Conservation (phyloP, 1,284 basidiomycete genomes). For the Cutaneotrichosporon arboriforme region DNA sequence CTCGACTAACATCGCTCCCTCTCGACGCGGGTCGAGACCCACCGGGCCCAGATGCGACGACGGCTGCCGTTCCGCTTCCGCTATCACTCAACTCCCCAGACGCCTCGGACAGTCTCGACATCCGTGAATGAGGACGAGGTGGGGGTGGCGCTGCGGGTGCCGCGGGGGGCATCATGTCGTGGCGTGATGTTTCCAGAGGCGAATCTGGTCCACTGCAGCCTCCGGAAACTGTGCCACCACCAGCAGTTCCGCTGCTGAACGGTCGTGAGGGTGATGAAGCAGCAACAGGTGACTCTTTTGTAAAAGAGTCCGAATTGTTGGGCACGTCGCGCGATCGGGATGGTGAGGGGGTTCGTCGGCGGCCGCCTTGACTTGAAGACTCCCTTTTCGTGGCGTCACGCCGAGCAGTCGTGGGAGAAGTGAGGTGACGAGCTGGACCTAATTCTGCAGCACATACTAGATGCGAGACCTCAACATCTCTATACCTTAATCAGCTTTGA, state of each 20-base stretch:
- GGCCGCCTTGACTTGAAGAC: too few species aligned
- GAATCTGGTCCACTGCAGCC: too few species aligned
- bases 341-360: background rate
- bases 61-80: background rate
- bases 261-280: too few species aligned
- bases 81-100: background rate
- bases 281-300: background rate
- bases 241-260: too few species aligned
- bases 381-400: too few species aligned
- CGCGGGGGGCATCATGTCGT: too few species aligned
- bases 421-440: too few species aligned
- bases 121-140: background rate
- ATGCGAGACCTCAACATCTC: constrained; percentile 22
- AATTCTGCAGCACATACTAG: constrained; percentile 29
- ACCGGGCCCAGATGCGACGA: background rate
- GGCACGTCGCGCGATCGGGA: background rate
- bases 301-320: background rate
- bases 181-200: too few species aligned
- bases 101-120: background rate
- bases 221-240: too few species aligned
- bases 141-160: background rate
- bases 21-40: constrained; percentile 4
- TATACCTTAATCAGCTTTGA: constrained; percentile 4
- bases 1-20: background rate
- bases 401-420: too few species aligned